phyloP scores from a whole-genome alignment of 306 rosid species.

The Ziziphus jujuba region DNA sequence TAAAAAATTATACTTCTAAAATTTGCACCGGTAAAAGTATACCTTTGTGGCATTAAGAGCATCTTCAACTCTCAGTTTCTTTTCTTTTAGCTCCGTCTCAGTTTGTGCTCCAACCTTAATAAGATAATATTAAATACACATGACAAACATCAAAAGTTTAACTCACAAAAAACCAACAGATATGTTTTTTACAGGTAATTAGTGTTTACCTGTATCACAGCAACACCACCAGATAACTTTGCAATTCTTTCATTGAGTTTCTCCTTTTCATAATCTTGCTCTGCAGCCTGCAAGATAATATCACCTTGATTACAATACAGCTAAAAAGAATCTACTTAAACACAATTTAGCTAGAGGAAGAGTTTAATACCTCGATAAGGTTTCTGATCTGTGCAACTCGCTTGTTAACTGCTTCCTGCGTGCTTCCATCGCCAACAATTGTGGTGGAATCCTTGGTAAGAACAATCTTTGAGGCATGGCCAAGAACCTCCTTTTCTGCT shows the following conservation, averaged over 20 bases:
- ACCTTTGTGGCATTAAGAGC: constrained; percentile 99
- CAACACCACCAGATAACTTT: constrained; percentile 96
- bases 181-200: not conserved
- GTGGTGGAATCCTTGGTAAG: constrained; percentile 92
- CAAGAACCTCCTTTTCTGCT: constrained; percentile 91
- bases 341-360: not conserved
- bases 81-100: constrained; percentile 98
- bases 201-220: constrained; percentile 80
- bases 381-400: constrained; percentile 87
- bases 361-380: constrained; percentile 67
- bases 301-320: not conserved
- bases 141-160: not conserved
- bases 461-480: constrained; percentile 89
- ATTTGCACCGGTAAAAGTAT: not conserved
- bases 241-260: constrained; percentile 94
- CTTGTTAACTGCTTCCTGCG: constrained; percentile 90
- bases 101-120: constrained; percentile 98
- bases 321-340: not conserved
- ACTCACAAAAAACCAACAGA: not conserved
- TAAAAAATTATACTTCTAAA: not conserved
- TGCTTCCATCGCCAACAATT: constrained; percentile 96
- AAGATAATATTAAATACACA: not conserved
- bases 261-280: constrained; percentile 92
- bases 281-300: constrained; percentile 62
- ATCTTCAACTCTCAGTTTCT: constrained; percentile 96